phyloP scores from a whole-genome alignment of 768 basidiomycete species.

The Rhodotorula babjevae region DNA sequence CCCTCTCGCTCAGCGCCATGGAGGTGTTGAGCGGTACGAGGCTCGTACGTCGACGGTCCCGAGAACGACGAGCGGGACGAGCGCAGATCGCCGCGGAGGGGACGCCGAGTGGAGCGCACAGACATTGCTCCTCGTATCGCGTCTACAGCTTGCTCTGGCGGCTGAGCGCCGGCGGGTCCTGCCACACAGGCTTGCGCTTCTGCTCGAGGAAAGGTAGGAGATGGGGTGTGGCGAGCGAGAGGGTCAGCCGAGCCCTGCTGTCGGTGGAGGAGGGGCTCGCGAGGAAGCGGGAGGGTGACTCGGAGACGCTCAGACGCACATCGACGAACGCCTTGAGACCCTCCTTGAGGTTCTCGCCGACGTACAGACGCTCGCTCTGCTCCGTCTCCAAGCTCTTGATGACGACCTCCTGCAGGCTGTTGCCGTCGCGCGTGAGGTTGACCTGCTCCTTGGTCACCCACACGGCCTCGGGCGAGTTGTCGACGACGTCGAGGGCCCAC shows the following conservation, averaged over 20 bases:
- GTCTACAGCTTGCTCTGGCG: slow-evolving; percentile 8
- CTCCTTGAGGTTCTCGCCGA: slow-evolving; percentile 67
- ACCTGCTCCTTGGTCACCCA: slow-evolving; percentile 70
- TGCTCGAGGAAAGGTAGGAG: slow-evolving; percentile 27
- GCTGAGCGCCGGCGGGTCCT: slow-evolving; percentile 46
- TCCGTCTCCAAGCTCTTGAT: slow-evolving; percentile 48
- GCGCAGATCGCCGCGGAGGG: no score
- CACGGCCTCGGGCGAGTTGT: slow-evolving; percentile 73
- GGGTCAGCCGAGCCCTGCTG: no score
- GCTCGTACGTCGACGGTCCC: no score
- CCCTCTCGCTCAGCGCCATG: no score
- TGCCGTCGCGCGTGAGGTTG: slow-evolving; percentile 54
- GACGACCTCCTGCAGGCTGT: slow-evolving; percentile 57
- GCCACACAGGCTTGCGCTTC: slow-evolving; percentile 58
- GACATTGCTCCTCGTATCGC: no score
- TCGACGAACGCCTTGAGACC: slow-evolving; percentile 34
- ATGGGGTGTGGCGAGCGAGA: no score
- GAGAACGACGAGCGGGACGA: no score
- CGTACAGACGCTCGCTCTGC: slow-evolving; percentile 49
- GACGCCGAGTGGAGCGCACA: no score
- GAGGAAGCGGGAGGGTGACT: background rate
- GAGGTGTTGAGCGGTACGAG: no score
- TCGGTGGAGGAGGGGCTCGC: background rate
- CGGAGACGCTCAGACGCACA: no score
- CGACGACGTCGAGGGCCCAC: slow-evolving; percentile 58